These are phyloP conservation scores for Wickerhamiella allomyrinae DNA, from an alignment of 805 yeast species.

Conservation along the genomic window DNA sequence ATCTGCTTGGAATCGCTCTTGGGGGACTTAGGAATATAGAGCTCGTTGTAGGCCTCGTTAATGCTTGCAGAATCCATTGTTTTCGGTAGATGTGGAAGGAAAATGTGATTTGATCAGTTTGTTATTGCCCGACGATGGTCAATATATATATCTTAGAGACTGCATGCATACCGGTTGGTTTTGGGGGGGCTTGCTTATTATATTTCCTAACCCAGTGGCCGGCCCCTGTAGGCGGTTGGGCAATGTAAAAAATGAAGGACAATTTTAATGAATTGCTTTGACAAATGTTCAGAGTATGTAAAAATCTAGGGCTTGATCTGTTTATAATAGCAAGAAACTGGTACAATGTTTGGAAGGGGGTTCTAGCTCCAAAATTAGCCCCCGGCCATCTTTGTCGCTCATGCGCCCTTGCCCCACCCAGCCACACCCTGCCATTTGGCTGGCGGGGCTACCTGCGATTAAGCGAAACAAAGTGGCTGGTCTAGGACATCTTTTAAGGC, in stretches of 20 bases:
- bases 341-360: no score
- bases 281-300: background rate
- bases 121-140: background rate
- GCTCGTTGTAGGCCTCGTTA: constrained; percentile 27
- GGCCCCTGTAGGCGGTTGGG: background rate
- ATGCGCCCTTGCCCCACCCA: background rate
- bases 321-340: no score
- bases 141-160: background rate
- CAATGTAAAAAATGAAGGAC: background rate
- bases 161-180: background rate
- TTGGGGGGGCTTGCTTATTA: background rate
- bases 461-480: no score
- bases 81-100: no score
- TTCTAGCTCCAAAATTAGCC: background rate
- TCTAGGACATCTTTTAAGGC: no score
- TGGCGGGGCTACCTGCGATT: no score
- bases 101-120: no score
- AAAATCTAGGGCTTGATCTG: no score
- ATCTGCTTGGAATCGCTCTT: constrained; percentile 19
- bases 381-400: background rate
- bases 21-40: constrained; percentile 34
- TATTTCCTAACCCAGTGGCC: background rate
- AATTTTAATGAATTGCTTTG: background rate
- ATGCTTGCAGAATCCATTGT: constrained; percentile 34
- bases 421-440: background rate